Evolutionary conservation across 345 rosid species (phyloP).

Genomic region (Turritis glabra): DNA sequence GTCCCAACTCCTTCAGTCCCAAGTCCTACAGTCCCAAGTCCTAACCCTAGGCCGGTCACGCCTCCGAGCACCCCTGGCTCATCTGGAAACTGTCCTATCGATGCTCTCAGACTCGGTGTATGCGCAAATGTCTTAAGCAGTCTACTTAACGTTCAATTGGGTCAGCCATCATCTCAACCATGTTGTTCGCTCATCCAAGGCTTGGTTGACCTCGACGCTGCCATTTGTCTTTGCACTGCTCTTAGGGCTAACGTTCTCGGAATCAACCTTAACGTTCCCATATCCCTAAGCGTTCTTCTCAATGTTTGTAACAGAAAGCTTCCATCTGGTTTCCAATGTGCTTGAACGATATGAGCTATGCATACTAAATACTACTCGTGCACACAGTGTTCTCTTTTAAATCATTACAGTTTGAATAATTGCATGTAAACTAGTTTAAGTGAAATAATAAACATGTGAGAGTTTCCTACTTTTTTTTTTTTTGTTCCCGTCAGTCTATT

Average conservation of each 20-base stretch:
- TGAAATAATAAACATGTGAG: neutral
- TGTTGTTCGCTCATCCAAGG: constrained; percentile 59
- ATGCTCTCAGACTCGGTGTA: constrained; percentile 56
- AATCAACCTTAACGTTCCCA: constrained; percentile 54
- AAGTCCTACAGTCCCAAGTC: neutral
- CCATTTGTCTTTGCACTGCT: constrained; percentile 73
- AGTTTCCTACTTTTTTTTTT: neutral
- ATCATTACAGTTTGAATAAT: constrained; percentile 19
- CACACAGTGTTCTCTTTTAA: neutral
- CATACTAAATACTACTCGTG: too few species aligned
- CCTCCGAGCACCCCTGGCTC: constrained; percentile 36
- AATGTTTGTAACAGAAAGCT: constrained; percentile 54
- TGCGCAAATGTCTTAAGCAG: constrained; percentile 49
- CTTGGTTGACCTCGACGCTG: constrained; percentile 66
- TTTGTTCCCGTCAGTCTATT: neutral
- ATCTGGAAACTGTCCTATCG: constrained; percentile 50
- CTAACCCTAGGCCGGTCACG: neutral
- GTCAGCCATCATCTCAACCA: constrained; percentile 42
- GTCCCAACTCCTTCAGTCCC: neutral
- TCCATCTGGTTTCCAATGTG: constrained; percentile 50
- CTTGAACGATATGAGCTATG: constrained; percentile 12
- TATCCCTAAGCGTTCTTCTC: constrained; percentile 62
- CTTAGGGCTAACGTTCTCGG: constrained; percentile 61
- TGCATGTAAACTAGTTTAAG: constrained; percentile 6
- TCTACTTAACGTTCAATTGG: constrained; percentile 45